Conservation (phyloP, 2,329 filamentous ascomycete genomes). For the Pochonia chlamydosporia region DNA sequence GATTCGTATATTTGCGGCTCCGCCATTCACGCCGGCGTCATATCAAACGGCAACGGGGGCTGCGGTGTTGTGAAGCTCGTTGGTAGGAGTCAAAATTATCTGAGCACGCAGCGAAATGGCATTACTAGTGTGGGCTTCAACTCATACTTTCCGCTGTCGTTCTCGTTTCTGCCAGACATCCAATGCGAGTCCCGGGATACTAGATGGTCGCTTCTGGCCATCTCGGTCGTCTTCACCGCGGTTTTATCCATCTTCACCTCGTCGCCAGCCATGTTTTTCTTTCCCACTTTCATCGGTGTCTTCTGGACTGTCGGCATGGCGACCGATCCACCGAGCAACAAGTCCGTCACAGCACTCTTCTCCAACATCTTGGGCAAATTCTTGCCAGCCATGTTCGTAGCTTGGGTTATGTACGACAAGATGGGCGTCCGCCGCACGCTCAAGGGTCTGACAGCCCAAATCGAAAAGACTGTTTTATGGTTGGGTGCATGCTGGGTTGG, state of each 20-base stretch:
- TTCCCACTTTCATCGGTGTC: conserved; percentile 70
- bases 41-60: conserved; percentile 65
- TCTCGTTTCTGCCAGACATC: conserved; percentile 64
- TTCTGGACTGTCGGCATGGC: conserved; percentile 90
- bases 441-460: conserved; percentile 66
- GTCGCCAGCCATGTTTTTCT: conserved; percentile 77
- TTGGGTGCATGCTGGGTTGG: conserved; percentile 88
- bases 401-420: conserved; percentile 81
- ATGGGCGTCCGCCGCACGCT: conserved; percentile 72
- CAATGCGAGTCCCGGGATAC: conserved; percentile 68
- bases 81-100: conserved; percentile 60
- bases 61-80: conserved; percentile 75
- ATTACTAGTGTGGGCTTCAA: conserved; percentile 75
- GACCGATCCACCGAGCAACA: conserved; percentile 72
- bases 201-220: conserved; percentile 75
- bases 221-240: conserved; percentile 75
- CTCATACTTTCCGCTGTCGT: conserved; percentile 85
- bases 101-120: conserved; percentile 60
- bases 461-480: conserved; percentile 89
- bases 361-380: conserved; percentile 76
- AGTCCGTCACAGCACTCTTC: conserved; percentile 63
- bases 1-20: conserved; percentile 85
- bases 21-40: conserved; percentile 77
- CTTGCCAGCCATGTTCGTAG: conserved; percentile 80
- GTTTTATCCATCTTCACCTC: conserved; percentile 77